These are phyloP conservation scores for Tricholoma furcatifolium DNA, from an alignment of 768 basidiomycete genomes.

Conservation along the genomic window DNA sequence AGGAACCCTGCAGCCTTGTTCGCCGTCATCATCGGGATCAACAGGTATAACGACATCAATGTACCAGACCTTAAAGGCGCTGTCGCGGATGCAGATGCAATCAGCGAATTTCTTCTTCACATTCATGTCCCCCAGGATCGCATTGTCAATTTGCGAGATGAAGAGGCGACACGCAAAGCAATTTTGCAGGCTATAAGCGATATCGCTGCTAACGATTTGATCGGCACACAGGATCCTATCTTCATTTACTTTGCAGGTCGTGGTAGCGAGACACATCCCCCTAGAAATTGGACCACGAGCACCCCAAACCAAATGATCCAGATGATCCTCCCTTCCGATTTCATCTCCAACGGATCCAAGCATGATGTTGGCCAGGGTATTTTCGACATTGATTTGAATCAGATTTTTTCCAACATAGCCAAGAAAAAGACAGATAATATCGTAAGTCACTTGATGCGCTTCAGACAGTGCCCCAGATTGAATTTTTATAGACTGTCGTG, in stretches of 20 bases:
- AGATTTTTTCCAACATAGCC: not conserved
- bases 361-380: slow-evolving; percentile 1
- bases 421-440: slow-evolving; percentile 10
- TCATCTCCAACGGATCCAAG: not conserved
- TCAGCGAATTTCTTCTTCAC: slow-evolving; percentile 1
- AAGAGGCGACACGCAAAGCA: slow-evolving; percentile 1
- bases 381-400: slow-evolving; percentile 1
- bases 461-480: too few species aligned
- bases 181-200: not conserved
- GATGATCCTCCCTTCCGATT: slow-evolving; percentile 11
- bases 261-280: not conserved
- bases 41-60: not conserved
- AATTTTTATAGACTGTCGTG: slow-evolving; percentile 8
- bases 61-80: not conserved
- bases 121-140: not conserved
- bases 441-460: not conserved
- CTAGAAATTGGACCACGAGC: not conserved
- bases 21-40: slow-evolving; percentile 15
- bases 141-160: not conserved
- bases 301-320: not conserved
- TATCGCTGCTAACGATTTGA: not conserved
- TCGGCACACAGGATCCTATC: slow-evolving; percentile 7
- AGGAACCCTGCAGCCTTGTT: not conserved
- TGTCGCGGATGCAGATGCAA: slow-evolving; percentile 5
- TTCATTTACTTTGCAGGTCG: slow-evolving; percentile 15